phyloP scores from a whole-genome alignment of 805 yeast species.

The Nakazawaea wyomingensis region DNA sequence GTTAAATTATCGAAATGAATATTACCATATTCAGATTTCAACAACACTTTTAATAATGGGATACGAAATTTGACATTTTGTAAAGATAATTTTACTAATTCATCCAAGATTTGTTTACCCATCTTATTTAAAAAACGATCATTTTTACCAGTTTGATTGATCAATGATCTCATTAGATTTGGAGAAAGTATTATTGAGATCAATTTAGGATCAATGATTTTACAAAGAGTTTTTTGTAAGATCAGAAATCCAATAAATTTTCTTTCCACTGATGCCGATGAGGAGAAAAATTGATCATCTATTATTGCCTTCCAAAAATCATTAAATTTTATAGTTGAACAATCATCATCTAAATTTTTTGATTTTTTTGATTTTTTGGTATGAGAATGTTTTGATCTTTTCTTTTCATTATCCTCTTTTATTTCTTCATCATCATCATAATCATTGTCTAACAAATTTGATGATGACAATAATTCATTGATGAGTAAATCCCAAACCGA shows the following conservation, averaged over 20 bases:
- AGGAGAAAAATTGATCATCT: conserved; percentile 76
- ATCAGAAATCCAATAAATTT: conserved; percentile 84
- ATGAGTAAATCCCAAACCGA: conserved; percentile 69
- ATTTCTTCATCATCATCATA: conserved; percentile 18
- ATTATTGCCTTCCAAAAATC: conserved; percentile 80
- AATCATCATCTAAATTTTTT: conserved; percentile 10
- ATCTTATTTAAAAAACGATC: conserved; percentile 64
- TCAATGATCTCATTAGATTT: conserved; percentile 65
- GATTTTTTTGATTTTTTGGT: conserved; percentile 15
- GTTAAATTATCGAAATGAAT: conserved; percentile 74
- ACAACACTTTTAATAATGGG: conserved; percentile 24
- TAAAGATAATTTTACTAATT: conserved; percentile 32
- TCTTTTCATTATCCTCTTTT: conserved; percentile 26
- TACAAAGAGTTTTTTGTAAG: conserved; percentile 47
- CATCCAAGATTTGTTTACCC: conserved; percentile 46
- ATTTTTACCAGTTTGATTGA: conserved; percentile 68
- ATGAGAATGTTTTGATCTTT: conserved; percentile 31
- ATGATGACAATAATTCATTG: conserved; percentile 38
- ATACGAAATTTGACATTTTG: conserved; percentile 30
- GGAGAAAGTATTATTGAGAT: conserved; percentile 40
- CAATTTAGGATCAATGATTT: conserved; percentile 24
- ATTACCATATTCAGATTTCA: conserved; percentile 45
- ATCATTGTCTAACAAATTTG: too few relatives aligned
- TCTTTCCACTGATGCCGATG: conserved; percentile 76
- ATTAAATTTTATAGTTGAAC: conserved; percentile 29